Evolutionary conservation across 176 grass and related monocot species (phyloP), one percentile per base, ranked within the genome.

Genomic region (Eragrostis curvula): DNA sequence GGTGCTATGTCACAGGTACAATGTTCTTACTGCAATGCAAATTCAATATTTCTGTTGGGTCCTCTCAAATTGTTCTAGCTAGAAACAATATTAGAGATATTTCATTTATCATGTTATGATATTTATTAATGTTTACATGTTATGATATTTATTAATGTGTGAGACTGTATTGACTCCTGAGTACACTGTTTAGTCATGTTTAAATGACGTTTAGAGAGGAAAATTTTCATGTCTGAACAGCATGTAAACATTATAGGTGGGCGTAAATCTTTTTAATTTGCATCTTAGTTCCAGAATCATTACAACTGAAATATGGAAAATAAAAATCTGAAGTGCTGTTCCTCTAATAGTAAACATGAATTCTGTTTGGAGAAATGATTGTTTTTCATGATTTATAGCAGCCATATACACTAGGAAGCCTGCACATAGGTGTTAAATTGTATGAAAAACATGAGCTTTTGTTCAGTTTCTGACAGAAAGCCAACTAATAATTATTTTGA

Each of bases 101-200:
- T 67, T 66, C 44, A 67, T 79, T 67, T 51, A 24, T 66, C 24
- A 40, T 8, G 39, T 76, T 29, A 42, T 71, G 68, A 56, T 47
- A 47, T 47, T 47, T 77, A 77, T 9, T 49, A 71, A 79, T 85
- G 40, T n/a, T n/a, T n/a, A n/a, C 24, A 40, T 8, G 39, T 76
- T 29, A 42, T 71, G 68, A 56, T 47, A 47, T 47, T 47, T 77
- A 77, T 9, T 49, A 71, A 79, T 85, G 40, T n/a, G 30, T 71
- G 14, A 78, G 8, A 21, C 42, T 5, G 8, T 57, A 57, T 1
- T 57, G 20, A 57, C 53, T 23, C 9, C 53, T 23, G n/a, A n/a
- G 64, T 48, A 18, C 51, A 58, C 10, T 76, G 17, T 6, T 17
- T 6, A 53, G 51, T 53, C 17, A 53, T 53, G 51, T 18, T 17